Evolutionary conservation across 2,329 filamentous ascomycete species (phyloP).

Genomic region (Apiospora aurea): DNA sequence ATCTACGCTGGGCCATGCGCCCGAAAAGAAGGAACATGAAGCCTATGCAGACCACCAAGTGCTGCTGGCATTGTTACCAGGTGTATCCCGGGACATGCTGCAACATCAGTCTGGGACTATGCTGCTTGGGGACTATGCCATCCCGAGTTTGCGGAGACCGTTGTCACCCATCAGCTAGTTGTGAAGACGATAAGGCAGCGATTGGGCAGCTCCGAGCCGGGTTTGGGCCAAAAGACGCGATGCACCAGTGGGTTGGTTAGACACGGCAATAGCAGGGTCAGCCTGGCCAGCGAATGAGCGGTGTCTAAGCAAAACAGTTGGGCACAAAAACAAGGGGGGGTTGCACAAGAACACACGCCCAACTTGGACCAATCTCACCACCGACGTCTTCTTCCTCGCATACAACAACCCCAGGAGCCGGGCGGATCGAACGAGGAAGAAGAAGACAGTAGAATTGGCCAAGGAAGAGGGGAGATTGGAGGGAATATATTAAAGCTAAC

Average conservation of each 20-base stretch:
- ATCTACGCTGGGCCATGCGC: constrained; percentile 17
- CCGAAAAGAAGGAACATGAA: constrained; percentile 11
- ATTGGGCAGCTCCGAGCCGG: constrained; percentile 24
- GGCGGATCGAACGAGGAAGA: neutral
- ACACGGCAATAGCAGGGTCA: constrained; percentile 22
- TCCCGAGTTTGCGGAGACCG: constrained; percentile 12
- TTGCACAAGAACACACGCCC: constrained; percentile 12
- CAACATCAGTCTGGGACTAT: constrained; percentile 25
- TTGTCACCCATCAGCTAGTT: constrained; percentile 2
- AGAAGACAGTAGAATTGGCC: neutral
- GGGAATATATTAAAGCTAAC: neutral
- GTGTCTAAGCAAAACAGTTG: constrained; percentile 22
- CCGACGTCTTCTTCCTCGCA: neutral
- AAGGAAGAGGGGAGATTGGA: constrained; percentile 11
- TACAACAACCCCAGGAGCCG: neutral
- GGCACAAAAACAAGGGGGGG: constrained; percentile 20
- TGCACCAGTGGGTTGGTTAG: constrained; percentile 21
- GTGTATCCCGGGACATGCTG: constrained; percentile 24
- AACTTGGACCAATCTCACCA: constrained; percentile 18
- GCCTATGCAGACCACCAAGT: constrained; percentile 12
- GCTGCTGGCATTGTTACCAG: constrained; percentile 26
- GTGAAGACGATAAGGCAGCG: constrained; percentile 22
- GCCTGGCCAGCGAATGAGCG: constrained; percentile 22
- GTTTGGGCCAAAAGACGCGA: constrained; percentile 22
- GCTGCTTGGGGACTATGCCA: constrained; percentile 21